A percentile compares a stretch with the other conserved stretches of the same genome.
Conservation (phyloP, 2,329 filamentous ascomycete species). For the Ceratocystis colombiana region DNA sequence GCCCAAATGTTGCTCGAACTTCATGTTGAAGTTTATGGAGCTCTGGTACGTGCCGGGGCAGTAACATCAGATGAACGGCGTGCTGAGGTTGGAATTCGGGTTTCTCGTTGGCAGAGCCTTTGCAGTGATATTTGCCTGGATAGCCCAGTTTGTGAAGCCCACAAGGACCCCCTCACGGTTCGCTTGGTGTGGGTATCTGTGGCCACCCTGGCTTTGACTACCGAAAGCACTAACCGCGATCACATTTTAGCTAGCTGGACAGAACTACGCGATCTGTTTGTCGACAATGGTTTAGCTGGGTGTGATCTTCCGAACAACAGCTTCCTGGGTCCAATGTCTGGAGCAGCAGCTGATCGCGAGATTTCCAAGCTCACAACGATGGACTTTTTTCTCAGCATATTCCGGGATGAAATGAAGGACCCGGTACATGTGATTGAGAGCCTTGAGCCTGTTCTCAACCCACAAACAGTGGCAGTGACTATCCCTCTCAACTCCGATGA, state of each 20-base stretch:
- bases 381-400: conserved; percentile 89
- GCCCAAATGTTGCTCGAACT: conserved; percentile 53
- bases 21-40: conserved; percentile 50
- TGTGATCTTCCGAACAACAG: conserved; percentile 71
- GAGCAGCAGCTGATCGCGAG: conserved; percentile 75
- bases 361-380: conserved; percentile 88
- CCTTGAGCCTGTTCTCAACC: conserved; percentile 82
- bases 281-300: conserved; percentile 35
- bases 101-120: conserved; percentile 20
- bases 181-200: conserved; percentile 51
- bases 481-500: neutral
- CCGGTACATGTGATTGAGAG: conserved; percentile 81
- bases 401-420: conserved; percentile 70
- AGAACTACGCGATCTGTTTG: conserved; percentile 45
- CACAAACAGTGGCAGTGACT: conserved; percentile 42
- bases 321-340: conserved; percentile 77
- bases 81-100: conserved; percentile 17
- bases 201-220: conserved; percentile 42
- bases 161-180: conserved; percentile 37
- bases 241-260: conserved; percentile 51
- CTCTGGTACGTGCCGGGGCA: conserved; percentile 20
- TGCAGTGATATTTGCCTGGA: conserved; percentile 20
- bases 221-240: conserved; percentile 43
- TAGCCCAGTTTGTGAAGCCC: neutral
- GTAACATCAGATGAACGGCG: conserved; percentile 18